These are phyloP conservation scores for Podospora anserina DNA, from an alignment of 495 filamentous ascomycete genomes.

Conservation along the genomic window DNA sequence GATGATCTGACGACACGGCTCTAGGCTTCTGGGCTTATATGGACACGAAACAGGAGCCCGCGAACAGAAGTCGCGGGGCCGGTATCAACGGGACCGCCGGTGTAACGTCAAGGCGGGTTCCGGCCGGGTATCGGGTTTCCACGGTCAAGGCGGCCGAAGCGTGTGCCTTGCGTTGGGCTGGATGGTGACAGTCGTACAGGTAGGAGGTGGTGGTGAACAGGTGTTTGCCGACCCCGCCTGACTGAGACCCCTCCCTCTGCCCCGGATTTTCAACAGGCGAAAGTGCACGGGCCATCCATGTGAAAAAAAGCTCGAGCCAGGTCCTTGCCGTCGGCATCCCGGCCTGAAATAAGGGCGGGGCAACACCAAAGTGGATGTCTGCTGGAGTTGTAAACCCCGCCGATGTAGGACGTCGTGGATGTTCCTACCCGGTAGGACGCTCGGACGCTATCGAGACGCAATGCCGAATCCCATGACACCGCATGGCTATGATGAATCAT, in stretches of 20 bases:
- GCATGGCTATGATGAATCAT: background rate
- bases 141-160: background rate
- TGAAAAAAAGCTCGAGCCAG: background rate
- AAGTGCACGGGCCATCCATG: background rate
- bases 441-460: background rate
- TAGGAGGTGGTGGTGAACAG: background rate
- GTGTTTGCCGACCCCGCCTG: background rate
- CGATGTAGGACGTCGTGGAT: conserved; percentile 6
- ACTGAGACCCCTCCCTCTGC: background rate
- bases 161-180: too few relatives aligned
- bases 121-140: conserved; percentile 2
- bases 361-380: background rate
- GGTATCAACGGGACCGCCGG: background rate
- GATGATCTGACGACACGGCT: conserved; percentile 3
- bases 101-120: conserved; percentile 6
- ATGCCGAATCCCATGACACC: background rate
- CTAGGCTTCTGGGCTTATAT: background rate
- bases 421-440: background rate
- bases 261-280: conserved; percentile 6
- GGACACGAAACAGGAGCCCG: too few relatives aligned
- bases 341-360: background rate
- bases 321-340: background rate
- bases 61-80: background rate
- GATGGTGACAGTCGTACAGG: too few relatives aligned
- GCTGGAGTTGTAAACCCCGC: background rate